Base-by-base conservation (phyloP, 306 rosid species). In the Cicer cuneatum region DNA sequence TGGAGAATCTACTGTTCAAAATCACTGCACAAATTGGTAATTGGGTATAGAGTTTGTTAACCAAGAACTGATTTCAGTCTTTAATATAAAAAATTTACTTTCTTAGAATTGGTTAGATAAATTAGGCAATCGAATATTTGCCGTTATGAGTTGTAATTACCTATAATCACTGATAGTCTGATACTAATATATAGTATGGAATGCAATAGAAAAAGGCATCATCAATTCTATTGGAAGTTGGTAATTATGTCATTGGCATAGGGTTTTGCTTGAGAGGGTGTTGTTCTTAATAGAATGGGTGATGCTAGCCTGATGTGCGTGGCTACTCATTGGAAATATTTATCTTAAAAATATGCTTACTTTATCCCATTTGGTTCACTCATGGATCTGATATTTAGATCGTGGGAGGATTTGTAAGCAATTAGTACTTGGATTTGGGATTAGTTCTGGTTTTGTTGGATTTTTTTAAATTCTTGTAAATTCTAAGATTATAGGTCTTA, bases 221-320 rank as follows among this genome's bases (percentile, higher is more conserved):
- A 4, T 5, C 5, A 5, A 29, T 41, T 40, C 37, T 10, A 41
- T 43, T 15, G 21, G 69, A 38, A 14, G 51, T 40, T 66, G 10
- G 12, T 13, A 19, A 19, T n/a, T 43, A 66, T n/a, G 51, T 29
- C 38, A 45, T 10, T 11, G 39, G 2, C 54, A 21, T 66, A 43
- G 9, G 71, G 47, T 66, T 66, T 66, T 42, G 39, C 54, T 43
- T 0, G 13, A 19, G 18, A 11, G 47, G 1, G 9, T 64, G 10
- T 19, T 29, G 35, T 66, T 43, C 37, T 24, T 43, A 43, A 43
- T 19, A 66, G 48, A 52, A 69, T 51, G 37, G 63, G 21, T 54
- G 65, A 54, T 54, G 49, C 75, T 39, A 39, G 16, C 53, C 21
- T 5, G 18, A 40, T 40, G 38, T 40, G 75, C 24, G 19, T 40